A percentile compares a stretch with the other conserved stretches of the same genome.
Conservation (phyloP, 352 stramenopile genomes). For the Phytopythium helicoides region DNA sequence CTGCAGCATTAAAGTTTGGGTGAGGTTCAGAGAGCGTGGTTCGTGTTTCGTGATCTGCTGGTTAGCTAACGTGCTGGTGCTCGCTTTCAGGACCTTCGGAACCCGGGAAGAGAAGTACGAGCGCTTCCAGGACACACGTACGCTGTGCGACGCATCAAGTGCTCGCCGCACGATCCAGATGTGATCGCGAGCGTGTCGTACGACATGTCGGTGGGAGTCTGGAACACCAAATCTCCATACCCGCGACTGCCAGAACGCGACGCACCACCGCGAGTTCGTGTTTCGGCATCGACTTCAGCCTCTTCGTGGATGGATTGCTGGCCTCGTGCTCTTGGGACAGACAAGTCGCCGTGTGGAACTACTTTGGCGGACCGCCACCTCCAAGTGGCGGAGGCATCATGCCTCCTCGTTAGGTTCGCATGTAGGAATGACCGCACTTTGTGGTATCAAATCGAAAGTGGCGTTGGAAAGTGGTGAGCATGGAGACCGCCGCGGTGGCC, state of each 20-base stretch:
- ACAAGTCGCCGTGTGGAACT: conserved; percentile 76
- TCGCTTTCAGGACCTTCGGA: conserved; percentile 68
- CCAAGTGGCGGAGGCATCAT: conserved; percentile 3
- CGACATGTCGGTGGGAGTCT: conserved; percentile 90
- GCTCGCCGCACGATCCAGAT: conserved; percentile 76
- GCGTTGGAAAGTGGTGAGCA: conserved; percentile 5
- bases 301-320: conserved; percentile 77
- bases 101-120: conserved; percentile 59
- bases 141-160: conserved; percentile 81
- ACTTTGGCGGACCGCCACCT: conserved; percentile 62
- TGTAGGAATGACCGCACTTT: not conserved
- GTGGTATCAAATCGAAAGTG: not conserved
- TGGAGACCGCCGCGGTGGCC: conserved; percentile 21
- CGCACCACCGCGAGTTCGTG: conserved; percentile 87
- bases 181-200: conserved; percentile 86
- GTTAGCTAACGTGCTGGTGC: not conserved
- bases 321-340: conserved; percentile 82
- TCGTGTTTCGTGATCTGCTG: not conserved
- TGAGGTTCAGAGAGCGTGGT: conserved; percentile 20
- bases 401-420: conserved; percentile 26
- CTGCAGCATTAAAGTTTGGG: conserved; percentile 84
- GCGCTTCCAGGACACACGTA: conserved; percentile 81
- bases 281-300: conserved; percentile 83
- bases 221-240: conserved; percentile 84
- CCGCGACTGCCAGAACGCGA: conserved; percentile 67